Base-by-base conservation (phyloP, 2,329 filamentous ascomycete species). In the Colletotrichum aenigma region DNA sequence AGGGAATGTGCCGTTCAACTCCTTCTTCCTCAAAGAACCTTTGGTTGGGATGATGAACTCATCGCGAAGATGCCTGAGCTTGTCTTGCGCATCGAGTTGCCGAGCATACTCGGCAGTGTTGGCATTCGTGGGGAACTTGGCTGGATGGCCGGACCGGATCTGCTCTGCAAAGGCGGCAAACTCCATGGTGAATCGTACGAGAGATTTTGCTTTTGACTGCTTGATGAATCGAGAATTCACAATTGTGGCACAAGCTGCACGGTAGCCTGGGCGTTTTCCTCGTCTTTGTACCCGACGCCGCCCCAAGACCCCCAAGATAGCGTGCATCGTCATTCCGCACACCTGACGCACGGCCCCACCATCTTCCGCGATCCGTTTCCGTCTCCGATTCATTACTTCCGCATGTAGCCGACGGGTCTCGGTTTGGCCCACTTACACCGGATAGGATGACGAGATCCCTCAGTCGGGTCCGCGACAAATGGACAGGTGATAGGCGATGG, bases 1-100 rank as follows among this genome's bases (percentile, higher is more conserved):
- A n/a, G 85, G 85, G 56, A 87, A 78, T 6, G 79, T 82, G 24
- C 86, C 87, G 21, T 87, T 84, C 12, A 94, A 83, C 0, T 89
- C 91, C 77, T 88, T 93, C 78, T 93, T 90, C 82, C 90, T 92
- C 61, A 97, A 84, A 55, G 96, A 94, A 12, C 86, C 87, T 82
- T 92, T 95, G 4, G 93, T 94, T 1, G 96, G 96, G 61, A 97
- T 92, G 64, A 94, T 89, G 82, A 96, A 98, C 79, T 96, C 90
- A 28, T 91, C 85, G 36, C 95, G 90, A 70, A 95, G 89, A 72
- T 88, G 85, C 18, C 85, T 84, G 52, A 95, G 83, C n/a, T 88
- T 84, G 80, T 95, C 93, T 78, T 91, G 86, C 0, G 85, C 83
- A 82, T 95, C 93, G 7, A 94, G 86, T 60, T 79, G 78, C 76